A percentile compares a stretch with the other conserved stretches of the same genome.
These are phyloP conservation scores for Acanthamoeba culbertsoni DNA, from an alignment of 208 protist genomes.

Conservation along the genomic window DNA sequence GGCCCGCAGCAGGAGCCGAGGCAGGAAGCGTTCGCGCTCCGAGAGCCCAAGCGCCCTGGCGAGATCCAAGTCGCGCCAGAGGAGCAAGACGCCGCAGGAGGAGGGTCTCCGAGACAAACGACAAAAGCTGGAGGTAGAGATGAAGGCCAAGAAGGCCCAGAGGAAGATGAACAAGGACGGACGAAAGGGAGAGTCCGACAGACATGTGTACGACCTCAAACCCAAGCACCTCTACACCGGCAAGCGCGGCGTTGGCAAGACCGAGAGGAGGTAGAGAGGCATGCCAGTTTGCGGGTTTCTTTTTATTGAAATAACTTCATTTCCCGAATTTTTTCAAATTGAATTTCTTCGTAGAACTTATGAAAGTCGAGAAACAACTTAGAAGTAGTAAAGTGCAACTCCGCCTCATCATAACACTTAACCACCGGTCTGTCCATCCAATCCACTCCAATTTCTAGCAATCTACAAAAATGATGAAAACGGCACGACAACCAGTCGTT, in stretches of 20 bases:
- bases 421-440: too few species aligned
- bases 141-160: slow-evolving; percentile 36
- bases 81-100: slow-evolving; percentile 2
- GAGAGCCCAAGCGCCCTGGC: not conserved
- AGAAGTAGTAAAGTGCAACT: too few species aligned
- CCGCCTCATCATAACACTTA: too few species aligned
- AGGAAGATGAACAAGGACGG: slow-evolving; percentile 63
- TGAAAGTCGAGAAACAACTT: not conserved
- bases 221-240: slow-evolving; percentile 98
- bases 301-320: not conserved
- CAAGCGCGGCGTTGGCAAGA: slow-evolving; percentile 92
- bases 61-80: not conserved
- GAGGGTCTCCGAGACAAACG: slow-evolving; percentile 50
- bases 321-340: not conserved
- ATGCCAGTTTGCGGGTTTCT: not conserved
- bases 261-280: not conserved
- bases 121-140: slow-evolving; percentile 66
- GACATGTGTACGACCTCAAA: slow-evolving; percentile 90
- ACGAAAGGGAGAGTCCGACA: slow-evolving; percentile 90
- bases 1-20: slow-evolving; percentile 32
- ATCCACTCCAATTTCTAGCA: too few species aligned
- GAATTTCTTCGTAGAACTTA: not conserved
- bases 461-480: slow-evolving; percentile 52
- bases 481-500: not conserved
- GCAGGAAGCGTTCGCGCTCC: not conserved